A percentile compares a stretch with the other conserved stretches of the same genome.
phyloP scores from a whole-genome alignment of 2,329 filamentous ascomycete species.

The Apiospora sp. region DNA sequence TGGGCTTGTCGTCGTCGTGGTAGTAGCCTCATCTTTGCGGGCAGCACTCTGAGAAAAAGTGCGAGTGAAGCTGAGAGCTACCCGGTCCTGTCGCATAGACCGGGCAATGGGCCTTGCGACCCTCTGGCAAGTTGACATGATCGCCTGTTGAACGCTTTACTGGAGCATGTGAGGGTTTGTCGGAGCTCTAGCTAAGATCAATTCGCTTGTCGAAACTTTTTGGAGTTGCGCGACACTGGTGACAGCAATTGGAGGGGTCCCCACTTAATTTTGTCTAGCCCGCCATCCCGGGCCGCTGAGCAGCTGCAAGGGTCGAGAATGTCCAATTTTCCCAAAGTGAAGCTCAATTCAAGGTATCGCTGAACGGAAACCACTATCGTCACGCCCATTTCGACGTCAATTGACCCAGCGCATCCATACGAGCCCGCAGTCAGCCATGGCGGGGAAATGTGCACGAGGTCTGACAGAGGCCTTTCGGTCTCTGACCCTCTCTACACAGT shows the following conservation, averaged over 20 bases:
- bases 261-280: conserved; percentile 17
- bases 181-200: neutral
- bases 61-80: conserved; percentile 40
- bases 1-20: conserved; percentile 40
- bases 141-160: conserved; percentile 27
- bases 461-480: conserved; percentile 62
- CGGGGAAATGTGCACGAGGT: conserved; percentile 56
- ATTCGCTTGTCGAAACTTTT: conserved; percentile 27
- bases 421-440: conserved; percentile 46
- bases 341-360: neutral
- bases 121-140: conserved; percentile 68
- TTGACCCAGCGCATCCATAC: conserved; percentile 9
- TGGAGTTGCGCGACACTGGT: conserved; percentile 20
- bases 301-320: conserved; percentile 12
- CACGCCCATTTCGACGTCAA: neutral
- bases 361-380: neutral
- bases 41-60: conserved; percentile 47
- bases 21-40: conserved; percentile 45
- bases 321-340: conserved; percentile 15
- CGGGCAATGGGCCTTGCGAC: conserved; percentile 63
- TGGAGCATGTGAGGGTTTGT: conserved; percentile 22
- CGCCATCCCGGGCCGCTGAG: conserved; percentile 16
- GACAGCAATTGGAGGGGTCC: neutral
- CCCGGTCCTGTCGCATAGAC: conserved; percentile 55
- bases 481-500: conserved; percentile 56